These are phyloP conservation scores for Camellia sinensis DNA, from an alignment of 148 eudicot species.

Conservation along the genomic window DNA sequence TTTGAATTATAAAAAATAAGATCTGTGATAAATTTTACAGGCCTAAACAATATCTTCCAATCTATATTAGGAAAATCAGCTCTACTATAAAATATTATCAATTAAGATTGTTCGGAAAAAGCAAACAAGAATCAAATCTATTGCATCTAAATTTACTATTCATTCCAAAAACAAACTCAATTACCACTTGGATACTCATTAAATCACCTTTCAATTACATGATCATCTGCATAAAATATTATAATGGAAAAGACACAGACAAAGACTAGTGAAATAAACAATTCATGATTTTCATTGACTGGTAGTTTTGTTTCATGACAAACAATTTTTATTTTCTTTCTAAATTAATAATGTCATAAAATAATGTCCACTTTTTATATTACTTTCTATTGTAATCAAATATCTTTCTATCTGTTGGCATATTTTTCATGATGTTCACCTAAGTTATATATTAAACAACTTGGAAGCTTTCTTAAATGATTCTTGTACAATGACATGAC, in stretches of 20 bases:
- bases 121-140: too few species aligned
- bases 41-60: too few species aligned
- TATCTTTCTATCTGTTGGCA: not conserved
- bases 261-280: not conserved
- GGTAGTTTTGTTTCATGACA: conserved; percentile 1
- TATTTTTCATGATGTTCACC: not conserved
- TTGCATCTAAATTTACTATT: too few species aligned
- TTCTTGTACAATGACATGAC: conserved; percentile 11
- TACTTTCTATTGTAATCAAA: not conserved
- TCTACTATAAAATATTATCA: too few species aligned
- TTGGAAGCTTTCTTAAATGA: not conserved
- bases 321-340: too few species aligned
- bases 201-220: not conserved
- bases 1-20: too few species aligned
- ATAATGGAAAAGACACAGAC: not conserved
- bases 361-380: not conserved
- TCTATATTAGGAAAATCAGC: too few species aligned
- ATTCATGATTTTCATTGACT: not conserved
- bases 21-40: too few species aligned
- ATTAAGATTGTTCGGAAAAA: too few species aligned
- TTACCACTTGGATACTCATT: too few species aligned
- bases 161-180: too few species aligned
- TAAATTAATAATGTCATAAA: not conserved
- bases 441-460: not conserved
- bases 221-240: not conserved